A percentile compares a stretch with the other conserved stretches of the same genome.
phyloP scores from a whole-genome alignment of 2,329 filamentous ascomycete genomes.

The Colletotrichum phormii region DNA sequence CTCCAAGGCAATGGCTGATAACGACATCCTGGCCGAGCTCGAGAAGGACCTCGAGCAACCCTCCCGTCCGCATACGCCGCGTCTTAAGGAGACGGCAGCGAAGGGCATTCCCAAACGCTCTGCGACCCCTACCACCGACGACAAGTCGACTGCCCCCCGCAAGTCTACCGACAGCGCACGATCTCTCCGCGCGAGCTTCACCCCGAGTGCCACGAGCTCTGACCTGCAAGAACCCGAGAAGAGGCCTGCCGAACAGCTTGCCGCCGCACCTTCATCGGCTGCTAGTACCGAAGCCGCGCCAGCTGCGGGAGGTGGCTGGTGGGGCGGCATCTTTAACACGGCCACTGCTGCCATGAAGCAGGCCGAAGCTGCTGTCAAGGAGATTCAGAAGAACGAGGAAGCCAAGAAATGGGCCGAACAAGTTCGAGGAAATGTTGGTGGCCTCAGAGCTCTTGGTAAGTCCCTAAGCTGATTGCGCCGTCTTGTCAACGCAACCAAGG shows the following conservation, averaged over 20 bases:
- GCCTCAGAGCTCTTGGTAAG: constrained; percentile 80
- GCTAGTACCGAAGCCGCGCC: constrained; percentile 61
- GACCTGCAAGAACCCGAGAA: constrained; percentile 70
- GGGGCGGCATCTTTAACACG: constrained; percentile 86
- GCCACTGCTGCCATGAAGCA: constrained; percentile 90
- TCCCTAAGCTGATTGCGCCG: constrained; percentile 35
- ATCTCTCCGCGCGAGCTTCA: constrained; percentile 78
- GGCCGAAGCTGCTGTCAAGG: constrained; percentile 91
- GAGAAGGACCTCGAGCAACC: constrained; percentile 73
- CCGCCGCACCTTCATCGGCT: constrained; percentile 36
- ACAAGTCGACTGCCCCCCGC: constrained; percentile 65
- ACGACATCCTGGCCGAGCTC: constrained; percentile 89
- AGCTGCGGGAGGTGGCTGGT: constrained; percentile 79
- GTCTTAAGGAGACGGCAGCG: constrained; percentile 66
- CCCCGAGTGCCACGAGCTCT: constrained; percentile 74
- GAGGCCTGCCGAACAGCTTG: constrained; percentile 59
- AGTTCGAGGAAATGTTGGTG: constrained; percentile 87
- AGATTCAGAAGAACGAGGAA: constrained; percentile 96
- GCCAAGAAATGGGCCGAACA: constrained; percentile 97
- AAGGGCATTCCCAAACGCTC: constrained; percentile 61
- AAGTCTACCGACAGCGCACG: constrained; percentile 84
- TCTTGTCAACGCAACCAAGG: not conserved
- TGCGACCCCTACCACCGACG: constrained; percentile 71
- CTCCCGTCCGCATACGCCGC: constrained; percentile 86
- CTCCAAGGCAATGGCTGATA: constrained; percentile 63